Evolutionary conservation across 2,329 filamentous ascomycete genomes (phyloP), one percentile per base, ranked within the genome.

Genomic region (Epicoccum nigrum): DNA sequence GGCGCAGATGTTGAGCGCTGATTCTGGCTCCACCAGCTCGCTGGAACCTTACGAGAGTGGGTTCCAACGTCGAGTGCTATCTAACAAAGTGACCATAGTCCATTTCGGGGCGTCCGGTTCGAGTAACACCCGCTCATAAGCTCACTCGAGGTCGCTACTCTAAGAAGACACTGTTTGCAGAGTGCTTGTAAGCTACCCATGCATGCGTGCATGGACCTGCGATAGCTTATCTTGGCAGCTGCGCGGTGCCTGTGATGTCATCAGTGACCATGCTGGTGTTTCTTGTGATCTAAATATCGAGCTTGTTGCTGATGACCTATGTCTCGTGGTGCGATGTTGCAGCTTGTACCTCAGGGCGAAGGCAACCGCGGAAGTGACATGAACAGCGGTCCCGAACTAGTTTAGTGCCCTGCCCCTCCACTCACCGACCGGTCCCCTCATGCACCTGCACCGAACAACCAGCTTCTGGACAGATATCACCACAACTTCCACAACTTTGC

Each of bases 331-430:
- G 16, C 5, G 28, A 30, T 28, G 37, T 38, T 17, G 37, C 45
- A 42, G 45, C 38, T 38, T 47, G 37, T 42, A 42, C 37, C 33
- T 50, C 39, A 32, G 34, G 45, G 37, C 38, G 11, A 7, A 27
- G 23, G 23, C 6, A 27, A 30, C 23, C 6, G 23, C 23, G 23
- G 23, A 25, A 25, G 23, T 25, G 23, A 25, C 23, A 25, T 9
- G 23, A 19, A 38, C 42, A 40, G 47, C 40, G 32, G 27, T 31
- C 16, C 30, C 43, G 41, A 45, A 45, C 12, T 34, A 7, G 15
- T n/a, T 25, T 30, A 40, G 27, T 25, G 11, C 25, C 17, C 42
- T 43, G 49, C 47, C 49, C 49, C 43, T 47, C 49, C 28, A 44
- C 39, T 39, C 43, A 38, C 49, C 43, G 41, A 17, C 25, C 11